Base-by-base conservation (phyloP, 1,284 basidiomycete species). In the Pseudozyma sp. region DNA sequence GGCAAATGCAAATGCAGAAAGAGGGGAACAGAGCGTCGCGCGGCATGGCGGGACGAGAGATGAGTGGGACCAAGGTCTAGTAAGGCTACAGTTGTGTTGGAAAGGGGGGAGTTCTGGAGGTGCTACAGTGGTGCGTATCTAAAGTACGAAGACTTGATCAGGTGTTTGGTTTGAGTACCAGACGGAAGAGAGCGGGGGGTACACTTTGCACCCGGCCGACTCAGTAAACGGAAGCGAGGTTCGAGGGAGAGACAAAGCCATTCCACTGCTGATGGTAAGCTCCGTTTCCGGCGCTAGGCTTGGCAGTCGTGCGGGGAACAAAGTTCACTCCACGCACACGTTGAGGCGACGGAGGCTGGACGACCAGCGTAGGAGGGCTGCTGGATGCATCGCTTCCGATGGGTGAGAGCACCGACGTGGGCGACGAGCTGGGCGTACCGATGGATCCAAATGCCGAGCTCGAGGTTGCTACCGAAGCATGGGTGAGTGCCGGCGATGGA, bases 301-400 rank as follows among this genome's bases (percentile, higher is more conserved):
- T 24, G 24, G 24, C 24, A 24, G 24, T 24, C 24, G 24, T 24
- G 24, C 24, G 24, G 24, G 50, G 29, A 5, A 16, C 30, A 7
- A 24, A 34, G 19, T n/a, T 40, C 4, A 13, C 29, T 7, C 17
- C n/a, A 14, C 59, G 53, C 13, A 63, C 7, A 0, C 70, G 49
- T 44, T 68, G 70, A 3, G 70, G 70, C 0, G 58, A 62, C 7
- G 70, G 70, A 5, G 70, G 70, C 33, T 74, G 66, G 0, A 74
- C 45, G n/a, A 74, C 66, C 5, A 74, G 52, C 7, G 58, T 66
- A 0, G 70, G 70, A 7, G 66, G 65, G 35, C 48, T 53, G 44
- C 48, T 58, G 16, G 45, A 40, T 19, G 24, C 6, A 9, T 37
- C 37, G 5, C 4, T 46, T 5, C 43, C 46, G 7, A 17, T 29